Percentiles rank a stretch among this genome's conserved stretches.
Conservation (phyloP, 2,329 filamentous ascomycete species). For the Xylaria sp. region DNA sequence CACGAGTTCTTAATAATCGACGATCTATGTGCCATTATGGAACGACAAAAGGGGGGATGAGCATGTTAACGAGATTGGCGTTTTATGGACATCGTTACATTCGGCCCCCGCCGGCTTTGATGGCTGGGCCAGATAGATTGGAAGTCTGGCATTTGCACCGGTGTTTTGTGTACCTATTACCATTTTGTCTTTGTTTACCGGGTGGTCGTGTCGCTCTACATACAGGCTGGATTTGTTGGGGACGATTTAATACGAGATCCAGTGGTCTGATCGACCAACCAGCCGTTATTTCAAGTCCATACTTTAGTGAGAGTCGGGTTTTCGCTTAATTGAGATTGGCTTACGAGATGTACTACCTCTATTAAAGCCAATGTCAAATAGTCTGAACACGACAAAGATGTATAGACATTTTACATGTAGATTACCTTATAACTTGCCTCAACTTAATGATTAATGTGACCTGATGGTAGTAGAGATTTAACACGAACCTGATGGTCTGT, state of each 20-base stretch:
- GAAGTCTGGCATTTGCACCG: conserved; percentile 29
- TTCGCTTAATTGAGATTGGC: neutral
- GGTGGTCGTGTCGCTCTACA: neutral
- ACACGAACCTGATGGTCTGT: too few species aligned
- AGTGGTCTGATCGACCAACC: too few species aligned
- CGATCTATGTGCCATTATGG: conserved; percentile 12
- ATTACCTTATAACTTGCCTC: too few species aligned
- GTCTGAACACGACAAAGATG: too few species aligned
- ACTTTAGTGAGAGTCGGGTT: too few species aligned
- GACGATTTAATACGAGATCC: neutral
- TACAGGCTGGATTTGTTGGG: neutral
- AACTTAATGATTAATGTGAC: neutral
- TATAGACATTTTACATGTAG: too few species aligned
- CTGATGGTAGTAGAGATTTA: neutral
- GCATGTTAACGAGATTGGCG: conserved; percentile 23
- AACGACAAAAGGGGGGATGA: conserved; percentile 1
- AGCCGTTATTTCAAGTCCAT: too few species aligned
- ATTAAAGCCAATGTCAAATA: too few species aligned
- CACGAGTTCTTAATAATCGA: neutral
- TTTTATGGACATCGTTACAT: conserved; percentile 28
- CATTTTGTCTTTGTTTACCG: conserved; percentile 14
- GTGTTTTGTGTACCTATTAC: conserved; percentile 28
- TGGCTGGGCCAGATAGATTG: conserved; percentile 24
- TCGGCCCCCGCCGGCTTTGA: conserved; percentile 12
- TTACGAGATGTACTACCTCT: neutral